These are phyloP conservation scores for Colletotrichum acutatum DNA, from an alignment of 2,329 filamentous ascomycete species.

Conservation along the genomic window DNA sequence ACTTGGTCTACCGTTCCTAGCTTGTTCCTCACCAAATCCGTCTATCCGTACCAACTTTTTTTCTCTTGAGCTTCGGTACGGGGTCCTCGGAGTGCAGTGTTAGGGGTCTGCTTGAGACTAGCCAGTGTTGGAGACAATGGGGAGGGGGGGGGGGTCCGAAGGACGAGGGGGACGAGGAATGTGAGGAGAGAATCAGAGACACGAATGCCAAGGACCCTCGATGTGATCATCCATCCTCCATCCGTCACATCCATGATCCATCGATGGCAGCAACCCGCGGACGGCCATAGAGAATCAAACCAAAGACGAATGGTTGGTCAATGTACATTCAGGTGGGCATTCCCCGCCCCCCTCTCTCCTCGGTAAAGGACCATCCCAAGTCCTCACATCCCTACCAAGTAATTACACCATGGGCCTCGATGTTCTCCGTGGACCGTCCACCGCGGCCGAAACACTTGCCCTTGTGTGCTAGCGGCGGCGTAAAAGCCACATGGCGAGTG, in stretches of 20 bases:
- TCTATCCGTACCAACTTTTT: not conserved
- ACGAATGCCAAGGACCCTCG: not conserved
- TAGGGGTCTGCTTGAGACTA: not conserved
- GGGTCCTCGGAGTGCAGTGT: not conserved
- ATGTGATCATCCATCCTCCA: not conserved
- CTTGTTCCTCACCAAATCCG: not conserved
- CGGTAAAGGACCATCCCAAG: too few relatives aligned
- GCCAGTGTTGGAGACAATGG: not conserved
- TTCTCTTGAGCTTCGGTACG: not conserved
- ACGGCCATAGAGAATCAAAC: not conserved
- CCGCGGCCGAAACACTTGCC: conserved; percentile 28
- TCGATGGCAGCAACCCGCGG: not conserved
- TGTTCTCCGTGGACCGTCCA: too few relatives aligned
- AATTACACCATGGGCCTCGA: too few relatives aligned
- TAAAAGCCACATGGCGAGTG: conserved; percentile 22
- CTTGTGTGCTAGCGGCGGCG: conserved; percentile 28
- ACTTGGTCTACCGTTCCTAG: conserved; percentile 12
- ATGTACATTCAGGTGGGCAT: not conserved
- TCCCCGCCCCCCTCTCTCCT: not conserved
- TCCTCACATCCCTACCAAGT: too few relatives aligned
- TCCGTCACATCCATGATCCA: not conserved
- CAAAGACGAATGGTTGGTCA: not conserved
- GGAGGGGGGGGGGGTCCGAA: not conserved
- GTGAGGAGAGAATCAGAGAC: not conserved
- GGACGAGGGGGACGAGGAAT: not conserved